These are phyloP conservation scores for Ophiostoma tasmaniense DNA, from an alignment of 2,329 filamentous ascomycete genomes.

Conservation along the genomic window DNA sequence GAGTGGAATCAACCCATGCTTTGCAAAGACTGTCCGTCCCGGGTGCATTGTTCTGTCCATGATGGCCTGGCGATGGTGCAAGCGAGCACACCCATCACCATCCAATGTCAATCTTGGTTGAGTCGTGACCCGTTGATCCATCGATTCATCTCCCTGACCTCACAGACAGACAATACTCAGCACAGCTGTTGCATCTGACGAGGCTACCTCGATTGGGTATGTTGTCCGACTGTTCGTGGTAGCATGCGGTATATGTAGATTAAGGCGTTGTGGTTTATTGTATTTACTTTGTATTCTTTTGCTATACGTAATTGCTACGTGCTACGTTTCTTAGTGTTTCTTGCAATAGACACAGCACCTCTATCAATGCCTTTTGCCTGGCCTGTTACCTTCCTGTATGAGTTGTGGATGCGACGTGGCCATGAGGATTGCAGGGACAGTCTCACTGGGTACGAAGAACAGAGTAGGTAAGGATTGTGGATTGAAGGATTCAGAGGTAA, in stretches of 20 bases:
- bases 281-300: not conserved
- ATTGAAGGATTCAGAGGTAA: not conserved
- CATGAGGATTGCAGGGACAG: not conserved
- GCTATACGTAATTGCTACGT: not conserved
- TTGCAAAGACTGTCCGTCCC: not conserved
- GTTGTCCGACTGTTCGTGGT: not conserved
- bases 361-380: not conserved
- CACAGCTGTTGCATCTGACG: not conserved
- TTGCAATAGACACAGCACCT: not conserved
- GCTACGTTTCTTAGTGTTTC: not conserved
- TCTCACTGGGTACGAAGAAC: too few species aligned
- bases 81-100: too few species aligned
- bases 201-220: constrained; percentile 5
- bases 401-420: not conserved
- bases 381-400: not conserved
- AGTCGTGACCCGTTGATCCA: not conserved
- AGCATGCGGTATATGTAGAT: constrained; percentile 1
- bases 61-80: too few species aligned
- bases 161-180: too few species aligned
- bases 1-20: constrained; percentile 1
- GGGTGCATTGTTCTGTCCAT: too few species aligned
- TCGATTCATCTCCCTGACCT: too few species aligned
- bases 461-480: too few species aligned
- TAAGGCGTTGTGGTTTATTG: not conserved
- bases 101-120: not conserved